A percentile compares a stretch with the other conserved stretches of the same genome.
phyloP scores from a whole-genome alignment of 2,329 filamentous ascomycete genomes.

The Fusarium neocosmosporiellum region DNA sequence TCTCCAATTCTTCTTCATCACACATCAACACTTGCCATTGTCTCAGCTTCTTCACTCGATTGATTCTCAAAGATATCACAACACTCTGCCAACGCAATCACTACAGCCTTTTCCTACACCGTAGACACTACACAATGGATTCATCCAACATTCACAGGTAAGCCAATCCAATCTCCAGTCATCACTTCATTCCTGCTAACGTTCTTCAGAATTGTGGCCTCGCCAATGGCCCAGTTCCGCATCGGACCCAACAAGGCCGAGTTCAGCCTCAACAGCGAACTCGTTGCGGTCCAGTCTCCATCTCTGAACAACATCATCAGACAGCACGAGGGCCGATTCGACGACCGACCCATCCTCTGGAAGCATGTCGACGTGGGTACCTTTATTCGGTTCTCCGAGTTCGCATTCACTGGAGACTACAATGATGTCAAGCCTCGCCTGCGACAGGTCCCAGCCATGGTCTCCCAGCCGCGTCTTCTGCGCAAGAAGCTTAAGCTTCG shows the following conservation, averaged over 20 bases:
- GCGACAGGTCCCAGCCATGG: neutral
- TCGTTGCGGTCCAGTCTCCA: neutral
- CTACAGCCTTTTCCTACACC: neutral
- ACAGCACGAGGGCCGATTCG: neutral
- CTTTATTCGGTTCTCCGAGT: neutral
- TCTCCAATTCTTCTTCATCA: neutral
- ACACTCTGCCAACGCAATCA: neutral
- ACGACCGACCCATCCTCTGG: neutral
- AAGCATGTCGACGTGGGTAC: neutral
- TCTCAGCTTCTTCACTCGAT: neutral
- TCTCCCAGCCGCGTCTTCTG: neutral
- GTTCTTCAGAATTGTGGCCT: neutral
- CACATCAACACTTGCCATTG: neutral
- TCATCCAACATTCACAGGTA: neutral
- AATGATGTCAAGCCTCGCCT: neutral
- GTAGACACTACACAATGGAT: neutral
- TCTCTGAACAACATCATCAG: neutral
- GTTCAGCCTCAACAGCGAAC: neutral
- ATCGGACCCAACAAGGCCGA: neutral
- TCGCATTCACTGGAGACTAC: neutral
- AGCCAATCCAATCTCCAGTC: fast-evolving
- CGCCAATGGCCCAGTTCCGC: neutral
- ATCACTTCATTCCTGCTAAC: neutral
- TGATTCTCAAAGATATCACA: neutral
- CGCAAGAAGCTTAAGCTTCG: neutral